These are phyloP conservation scores for Ustilago tritici DNA, from an alignment of 1,284 basidiomycete genomes.

Conservation along the genomic window DNA sequence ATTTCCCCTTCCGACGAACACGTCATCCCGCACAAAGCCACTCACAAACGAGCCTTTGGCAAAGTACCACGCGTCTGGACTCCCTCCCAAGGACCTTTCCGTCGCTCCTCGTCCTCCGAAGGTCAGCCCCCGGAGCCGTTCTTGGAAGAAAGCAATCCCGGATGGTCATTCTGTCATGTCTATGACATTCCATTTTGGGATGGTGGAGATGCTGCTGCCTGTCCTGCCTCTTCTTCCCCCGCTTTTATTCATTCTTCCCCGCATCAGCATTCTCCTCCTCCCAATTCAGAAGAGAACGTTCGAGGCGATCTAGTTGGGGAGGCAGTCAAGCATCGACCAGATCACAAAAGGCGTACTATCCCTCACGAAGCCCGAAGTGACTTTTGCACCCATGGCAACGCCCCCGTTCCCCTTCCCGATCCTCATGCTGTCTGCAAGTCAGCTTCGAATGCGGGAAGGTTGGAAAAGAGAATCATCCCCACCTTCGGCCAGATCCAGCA, in stretches of 20 bases:
- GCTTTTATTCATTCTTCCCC: not conserved
- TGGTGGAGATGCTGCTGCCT: conserved; percentile 27
- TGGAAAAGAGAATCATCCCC: not conserved
- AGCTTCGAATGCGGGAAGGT: not conserved
- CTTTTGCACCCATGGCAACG: conserved; percentile 30
- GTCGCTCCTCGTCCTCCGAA: conserved; percentile 7
- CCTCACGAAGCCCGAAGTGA: not conserved
- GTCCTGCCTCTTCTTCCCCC: conserved; percentile 6
- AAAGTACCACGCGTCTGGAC: conserved; percentile 27
- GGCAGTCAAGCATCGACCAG: not conserved
- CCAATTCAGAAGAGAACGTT: not conserved
- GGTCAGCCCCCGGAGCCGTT: conserved; percentile 24
- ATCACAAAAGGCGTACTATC: not conserved
- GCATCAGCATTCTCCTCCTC: not conserved
- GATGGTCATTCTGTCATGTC: conserved; percentile 18
- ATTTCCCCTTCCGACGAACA: not conserved
- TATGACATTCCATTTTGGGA: conserved; percentile 33
- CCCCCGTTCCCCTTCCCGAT: conserved; percentile 8
- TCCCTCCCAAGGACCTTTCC: conserved; percentile 19
- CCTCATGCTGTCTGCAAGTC: not conserved
- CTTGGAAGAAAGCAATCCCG: conserved; percentile 15
- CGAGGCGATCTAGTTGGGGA: not conserved
- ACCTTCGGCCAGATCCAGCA: conserved; percentile 10
- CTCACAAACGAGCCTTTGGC: conserved; percentile 15
- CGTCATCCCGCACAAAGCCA: not conserved